Base-by-base conservation (phyloP, 2,329 filamentous ascomycete species). In the Clarireedia hainanense region DNA sequence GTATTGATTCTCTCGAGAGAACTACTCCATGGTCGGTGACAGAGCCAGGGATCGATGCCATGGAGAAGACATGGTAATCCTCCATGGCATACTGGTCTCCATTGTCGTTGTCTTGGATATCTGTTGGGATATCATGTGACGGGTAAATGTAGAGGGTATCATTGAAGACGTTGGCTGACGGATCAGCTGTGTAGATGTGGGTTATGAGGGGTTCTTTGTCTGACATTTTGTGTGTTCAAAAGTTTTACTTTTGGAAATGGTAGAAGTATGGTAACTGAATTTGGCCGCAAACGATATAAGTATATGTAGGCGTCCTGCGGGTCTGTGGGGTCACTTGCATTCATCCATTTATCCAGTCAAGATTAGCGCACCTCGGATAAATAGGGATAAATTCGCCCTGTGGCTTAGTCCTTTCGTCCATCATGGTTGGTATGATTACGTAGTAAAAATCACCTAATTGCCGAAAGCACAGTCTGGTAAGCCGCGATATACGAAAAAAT, bases 81-180 rank as follows among this genome's bases (percentile, higher is more conserved):
- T 74, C 78, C 88, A 91, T 91, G 74, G 89, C 88, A 70, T 90
- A 91, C 69, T 91, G 88, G 73, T 90, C 87, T 67, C 88, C 88
- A 77, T 90, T 89, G 76, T 91, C 87, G 74, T 91, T 91, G 76
- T 86, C 85, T 56, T 79, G 57, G 69, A 89, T 88, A 70, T 83
- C 79, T 5, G 85, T 88, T 70, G 89, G 84, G 62, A 86, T 80
- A 71, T 91, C 87, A 72, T 91, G 87, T 23, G 86, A 91, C 20
- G 88, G 87, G 74, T 91, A 91, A 72, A 91, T 80, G 75, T 89
- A 91, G 58, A 91, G 72, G 61, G 79, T 84, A 69, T 78, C 80
- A 60, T 89, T 83, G 74, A 91, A 91, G 67, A 88, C 86, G 71
- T 91, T 87, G 12, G 88, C 88, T 6, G 86, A 90, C 15, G 88